A percentile compares a stretch with the other conserved stretches of the same genome.
Evolutionary conservation across 306 rosid species (phyloP).

Genomic region (Ochetophila trinervis): DNA sequence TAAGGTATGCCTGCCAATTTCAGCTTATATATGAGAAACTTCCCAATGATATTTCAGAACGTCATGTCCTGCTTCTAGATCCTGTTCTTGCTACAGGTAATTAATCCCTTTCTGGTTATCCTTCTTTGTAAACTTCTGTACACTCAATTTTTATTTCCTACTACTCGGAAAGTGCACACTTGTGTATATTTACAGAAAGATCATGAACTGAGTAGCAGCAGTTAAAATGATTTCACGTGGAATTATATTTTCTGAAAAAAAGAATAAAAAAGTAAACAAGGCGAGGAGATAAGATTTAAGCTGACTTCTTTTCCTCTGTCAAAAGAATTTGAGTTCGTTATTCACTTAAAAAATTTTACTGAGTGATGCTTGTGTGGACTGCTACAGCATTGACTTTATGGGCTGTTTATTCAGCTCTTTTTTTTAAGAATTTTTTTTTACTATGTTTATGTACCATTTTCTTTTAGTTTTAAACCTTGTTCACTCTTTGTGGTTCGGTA

Average conservation of each 20-base stretch:
- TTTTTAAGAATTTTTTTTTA: no score
- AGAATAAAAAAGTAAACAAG: background rate
- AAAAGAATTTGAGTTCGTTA: background rate
- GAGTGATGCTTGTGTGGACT: no score
- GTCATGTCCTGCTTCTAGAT: conserved; percentile 96
- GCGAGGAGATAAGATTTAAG: background rate
- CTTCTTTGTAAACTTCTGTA: background rate
- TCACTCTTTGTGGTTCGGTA: no score
- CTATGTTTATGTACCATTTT: no score
- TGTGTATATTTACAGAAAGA: background rate
- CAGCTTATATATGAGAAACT: conserved; percentile 98
- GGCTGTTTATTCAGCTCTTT: no score
- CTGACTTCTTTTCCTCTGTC: background rate
- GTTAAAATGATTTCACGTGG: background rate
- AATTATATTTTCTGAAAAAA: background rate
- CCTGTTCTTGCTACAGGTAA: conserved; percentile 99
- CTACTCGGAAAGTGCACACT: background rate
- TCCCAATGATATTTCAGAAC: conserved; percentile 93
- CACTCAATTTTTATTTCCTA: background rate
- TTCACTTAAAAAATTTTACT: background rate
- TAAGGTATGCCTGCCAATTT: conserved; percentile 17
- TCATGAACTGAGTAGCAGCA: background rate
- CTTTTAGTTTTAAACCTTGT: no score
- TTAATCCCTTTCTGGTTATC: background rate
- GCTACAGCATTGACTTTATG: no score